Evolutionary conservation across 1,284 basidiomycete genomes (phyloP).

Genomic region (Anthracocystis panici-leucophaei): DNA sequence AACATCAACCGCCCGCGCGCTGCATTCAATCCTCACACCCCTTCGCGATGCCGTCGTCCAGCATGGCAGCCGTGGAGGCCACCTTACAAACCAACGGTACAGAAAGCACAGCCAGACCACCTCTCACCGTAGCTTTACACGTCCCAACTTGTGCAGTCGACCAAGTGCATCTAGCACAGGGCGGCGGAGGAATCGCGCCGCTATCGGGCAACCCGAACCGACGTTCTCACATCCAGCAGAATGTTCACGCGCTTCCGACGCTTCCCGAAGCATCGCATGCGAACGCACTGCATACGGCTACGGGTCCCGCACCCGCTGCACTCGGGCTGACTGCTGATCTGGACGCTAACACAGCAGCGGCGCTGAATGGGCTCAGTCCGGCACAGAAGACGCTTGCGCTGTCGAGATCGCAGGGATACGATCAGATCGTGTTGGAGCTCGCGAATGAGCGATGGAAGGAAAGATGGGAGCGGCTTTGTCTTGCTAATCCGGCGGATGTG

Average conservation of each 20-base stretch:
- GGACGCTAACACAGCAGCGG: slow-evolving; percentile 45
- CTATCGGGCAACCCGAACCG: slow-evolving; percentile 45
- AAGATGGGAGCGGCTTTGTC: slow-evolving; percentile 89
- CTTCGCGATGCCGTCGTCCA: slow-evolving; percentile 47
- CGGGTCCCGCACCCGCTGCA: slow-evolving; percentile 53
- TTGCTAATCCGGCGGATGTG: slow-evolving; percentile 70
- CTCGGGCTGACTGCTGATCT: slow-evolving; percentile 46
- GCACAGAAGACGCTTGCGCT: slow-evolving; percentile 40
- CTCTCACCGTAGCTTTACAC: slow-evolving; percentile 40
- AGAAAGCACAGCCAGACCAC: slow-evolving; percentile 24
- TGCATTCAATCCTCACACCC: background rate
- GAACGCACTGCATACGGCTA: slow-evolving; percentile 61
- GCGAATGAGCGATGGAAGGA: slow-evolving; percentile 87
- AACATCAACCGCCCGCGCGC: too few species aligned
- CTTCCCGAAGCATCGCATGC: slow-evolving; percentile 64
- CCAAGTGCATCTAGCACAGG: slow-evolving; percentile 28
- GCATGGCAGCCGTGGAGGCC: slow-evolving; percentile 50
- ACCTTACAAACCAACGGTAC: slow-evolving; percentile 31
- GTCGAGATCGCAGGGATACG: slow-evolving; percentile 71
- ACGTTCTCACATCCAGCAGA: slow-evolving; percentile 48
- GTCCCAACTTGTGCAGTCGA: slow-evolving; percentile 40
- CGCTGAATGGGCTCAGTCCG: slow-evolving; percentile 56
- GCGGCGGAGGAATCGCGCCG: slow-evolving; percentile 4
- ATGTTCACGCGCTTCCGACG: slow-evolving; percentile 53
- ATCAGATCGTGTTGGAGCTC: slow-evolving; percentile 81